Evolutionary conservation across 495 filamentous ascomycete species (phyloP).

Genomic region (Penicillium macrosclerotiorum): DNA sequence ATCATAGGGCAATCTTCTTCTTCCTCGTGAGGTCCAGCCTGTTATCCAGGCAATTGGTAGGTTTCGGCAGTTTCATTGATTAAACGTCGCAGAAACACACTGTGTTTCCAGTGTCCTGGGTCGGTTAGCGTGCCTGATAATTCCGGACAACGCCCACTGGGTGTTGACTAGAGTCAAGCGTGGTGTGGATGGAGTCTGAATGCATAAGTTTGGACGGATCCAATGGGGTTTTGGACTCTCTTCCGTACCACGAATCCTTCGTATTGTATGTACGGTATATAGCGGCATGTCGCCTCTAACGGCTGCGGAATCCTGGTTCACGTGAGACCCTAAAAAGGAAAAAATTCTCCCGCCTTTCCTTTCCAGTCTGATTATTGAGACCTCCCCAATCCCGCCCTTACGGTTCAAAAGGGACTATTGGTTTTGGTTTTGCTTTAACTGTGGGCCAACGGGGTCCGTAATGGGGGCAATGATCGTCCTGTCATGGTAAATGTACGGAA

Average conservation of each 20-base stretch:
- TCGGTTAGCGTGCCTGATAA: conserved; percentile 18
- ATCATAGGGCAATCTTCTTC: neutral
- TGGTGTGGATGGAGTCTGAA: no score
- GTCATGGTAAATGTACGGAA: no score
- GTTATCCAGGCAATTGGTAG: conserved; percentile 6
- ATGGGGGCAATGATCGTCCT: conserved; percentile 15
- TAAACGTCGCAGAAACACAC: neutral
- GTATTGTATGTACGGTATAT: no score
- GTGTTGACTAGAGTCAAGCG: neutral
- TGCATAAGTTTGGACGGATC: no score
- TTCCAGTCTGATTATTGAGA: conserved; percentile 2
- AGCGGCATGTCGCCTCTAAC: no score
- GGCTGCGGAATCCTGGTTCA: no score
- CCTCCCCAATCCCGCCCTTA: neutral
- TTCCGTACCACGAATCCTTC: no score
- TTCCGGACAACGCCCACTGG: conserved; percentile 5
- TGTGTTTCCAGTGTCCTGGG: conserved; percentile 14
- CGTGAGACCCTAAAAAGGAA: no score
- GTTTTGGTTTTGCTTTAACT: conserved; percentile 1
- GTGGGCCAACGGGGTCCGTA: conserved; percentile 5
- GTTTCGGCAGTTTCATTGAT: conserved; percentile 2
- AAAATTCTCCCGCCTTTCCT: no score
- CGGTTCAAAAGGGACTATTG: conserved; percentile 6
- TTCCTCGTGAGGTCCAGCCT: conserved; percentile 9
- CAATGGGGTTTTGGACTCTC: no score